Evolutionary conservation across 2,329 filamentous ascomycete genomes (phyloP), one percentile per base, ranked within the genome.

Genomic region (Paramyrothecium sp.): DNA sequence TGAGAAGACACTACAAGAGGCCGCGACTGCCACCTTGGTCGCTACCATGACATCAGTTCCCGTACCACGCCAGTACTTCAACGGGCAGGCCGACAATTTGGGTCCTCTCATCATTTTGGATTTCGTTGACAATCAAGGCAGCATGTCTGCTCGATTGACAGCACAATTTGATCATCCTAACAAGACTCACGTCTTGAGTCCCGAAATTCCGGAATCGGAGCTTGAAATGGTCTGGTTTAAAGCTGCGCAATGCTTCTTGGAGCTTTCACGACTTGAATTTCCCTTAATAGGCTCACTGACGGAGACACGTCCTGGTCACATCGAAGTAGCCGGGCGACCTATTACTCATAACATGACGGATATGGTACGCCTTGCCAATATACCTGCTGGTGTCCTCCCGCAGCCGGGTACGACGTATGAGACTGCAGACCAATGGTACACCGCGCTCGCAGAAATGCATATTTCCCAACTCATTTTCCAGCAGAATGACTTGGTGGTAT

Each of bases 301-400:
- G 2, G 58, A 61, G 3, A 56, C 19, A 30, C 4, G 64, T 8
- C 5, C 38, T 17, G 63, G 63, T 21, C 58, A 30, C 10, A 69
- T 66, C 64, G 57, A 61, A 33, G 69, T 74, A 8, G 60, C 54
- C 11, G 59, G 65, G 44, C 67, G 74, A 20, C 75, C 76, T 3
- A 55, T 80, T 3, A 75, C 73, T 1, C 63, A 71, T 2, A 75
- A 75, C 55, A 78, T 80, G 73, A 77, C 73, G 55, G 69, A 76
- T 44, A 62, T 75, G 50, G 48, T 71, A 16, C 61, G 54, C 7
- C 49, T 66, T 3, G 59, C 62, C 33, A 66, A 64, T 26, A 60
- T 67, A 16, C 66, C 65, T 3, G 30, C 17, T 12, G 23, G 49
- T 10, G 53, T 67, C 1, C 53, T 70, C 1, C 65, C 65, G 1